Evolutionary conservation across 1,284 basidiomycete species (phyloP), one percentile per base, ranked within the genome.

Genomic region (Ustilago esculenta): DNA sequence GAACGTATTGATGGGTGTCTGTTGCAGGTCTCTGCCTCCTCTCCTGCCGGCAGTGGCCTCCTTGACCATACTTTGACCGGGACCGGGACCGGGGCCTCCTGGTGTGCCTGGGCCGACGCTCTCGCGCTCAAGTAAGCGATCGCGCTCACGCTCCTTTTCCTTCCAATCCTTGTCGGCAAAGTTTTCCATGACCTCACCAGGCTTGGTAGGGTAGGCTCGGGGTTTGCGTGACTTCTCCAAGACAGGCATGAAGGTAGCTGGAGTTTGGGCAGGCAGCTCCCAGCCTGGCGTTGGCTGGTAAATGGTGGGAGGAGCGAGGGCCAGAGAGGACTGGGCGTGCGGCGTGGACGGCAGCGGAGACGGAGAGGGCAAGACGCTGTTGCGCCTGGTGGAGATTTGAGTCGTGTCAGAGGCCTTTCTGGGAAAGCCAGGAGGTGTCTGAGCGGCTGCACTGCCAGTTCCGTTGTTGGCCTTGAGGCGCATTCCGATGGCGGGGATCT

Each of bases 161-260:
- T 70, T 72, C 77, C 79, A 80, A 41, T 81, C 79, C 44, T 69
- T 67, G 45, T 69, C 40, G 30, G 79, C 68, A 45, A 80, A 81
- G 45, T 81, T 61, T 21, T 76, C 76, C 36, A 69, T 59, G 39
- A 81, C 79, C 37, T 81, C 67, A n/a, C 58, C 49, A 7, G 77
- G 79, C 35, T 73, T 68, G 25, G 69, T 79, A 2, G 79, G 75
- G 32, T 78, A 79, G 3, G 59, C 60, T 36, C 63, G 41, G 11
- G 75, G 72, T 7, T 49, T 45, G 17, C 65, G 61, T 17, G 66
- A 60, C 18, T 53, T 56, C 42, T 72, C 63, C 15, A 67, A 36
- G 18, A 23, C 59, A 15, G 79, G 79, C 53, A 79, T 48, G 34
- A 76, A 63, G 15, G 66, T 53, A n/a, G 60, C 50, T 14, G 73